These are phyloP conservation scores for Dentipellis fragilis DNA, from an alignment of 768 basidiomycete species.

Conservation along the genomic window DNA sequence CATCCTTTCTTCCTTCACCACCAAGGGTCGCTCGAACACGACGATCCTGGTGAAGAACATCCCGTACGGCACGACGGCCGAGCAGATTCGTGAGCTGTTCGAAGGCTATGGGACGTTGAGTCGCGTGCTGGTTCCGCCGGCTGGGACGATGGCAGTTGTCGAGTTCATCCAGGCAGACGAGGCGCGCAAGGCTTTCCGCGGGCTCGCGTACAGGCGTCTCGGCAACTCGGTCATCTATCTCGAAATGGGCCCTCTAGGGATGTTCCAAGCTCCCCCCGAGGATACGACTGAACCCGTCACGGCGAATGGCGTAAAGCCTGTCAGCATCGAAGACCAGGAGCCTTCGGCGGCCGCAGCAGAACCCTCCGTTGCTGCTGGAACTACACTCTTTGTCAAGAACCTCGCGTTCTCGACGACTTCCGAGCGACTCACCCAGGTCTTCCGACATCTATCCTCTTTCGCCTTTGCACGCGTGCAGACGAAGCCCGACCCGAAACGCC, in stretches of 20 bases:
- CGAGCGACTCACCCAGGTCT: conserved; percentile 57
- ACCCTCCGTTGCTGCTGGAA: conserved; percentile 47
- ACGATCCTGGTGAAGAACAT: conserved; percentile 93
- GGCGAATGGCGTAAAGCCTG: conserved; percentile 6
- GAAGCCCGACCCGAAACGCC: conserved; percentile 77
- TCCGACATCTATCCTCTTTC: conserved; percentile 70
- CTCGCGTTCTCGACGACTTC: conserved; percentile 86
- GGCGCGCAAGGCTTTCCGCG: conserved; percentile 67
- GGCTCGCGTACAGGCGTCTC: conserved; percentile 77
- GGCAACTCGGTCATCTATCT: conserved; percentile 88
- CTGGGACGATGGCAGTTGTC: conserved; percentile 88
- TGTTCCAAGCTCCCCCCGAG: conserved; percentile 43
- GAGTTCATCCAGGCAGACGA: conserved; percentile 70
- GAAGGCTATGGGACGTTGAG: conserved; percentile 59
- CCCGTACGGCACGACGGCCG: conserved; percentile 74
- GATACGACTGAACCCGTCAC: conserved; percentile 10
- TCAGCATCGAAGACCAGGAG: conserved; percentile 23
- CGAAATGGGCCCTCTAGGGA: conserved; percentile 81
- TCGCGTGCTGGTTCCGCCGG: conserved; percentile 77
- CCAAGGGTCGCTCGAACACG: conserved; percentile 55
- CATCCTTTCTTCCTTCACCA: conserved; percentile 41
- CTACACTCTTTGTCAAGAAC: conserved; percentile 93
- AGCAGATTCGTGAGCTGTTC: conserved; percentile 75
- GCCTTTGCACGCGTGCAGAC: conserved; percentile 85
- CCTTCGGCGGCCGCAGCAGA: conserved; percentile 23